Percentiles rank a stretch among this genome's conserved stretches.
Conservation (phyloP, 139 green algal genomes). For the Ettlia oleoabundans region DNA sequence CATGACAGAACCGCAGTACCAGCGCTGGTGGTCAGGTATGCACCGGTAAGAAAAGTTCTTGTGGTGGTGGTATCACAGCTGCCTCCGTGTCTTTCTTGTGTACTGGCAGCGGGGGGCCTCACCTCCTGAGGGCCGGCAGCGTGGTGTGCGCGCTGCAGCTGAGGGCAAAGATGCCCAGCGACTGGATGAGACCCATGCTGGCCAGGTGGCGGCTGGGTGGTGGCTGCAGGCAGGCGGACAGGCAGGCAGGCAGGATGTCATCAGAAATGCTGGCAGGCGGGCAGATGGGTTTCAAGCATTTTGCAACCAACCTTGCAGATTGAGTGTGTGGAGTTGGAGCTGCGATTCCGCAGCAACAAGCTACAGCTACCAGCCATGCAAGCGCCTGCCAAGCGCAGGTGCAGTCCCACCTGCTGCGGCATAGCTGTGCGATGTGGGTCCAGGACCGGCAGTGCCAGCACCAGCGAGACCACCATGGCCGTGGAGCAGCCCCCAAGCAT, state of each 20-base stretch:
- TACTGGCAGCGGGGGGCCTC: neutral
- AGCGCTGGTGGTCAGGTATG: neutral
- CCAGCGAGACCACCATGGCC: slow-evolving; percentile 36
- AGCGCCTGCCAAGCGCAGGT: too few species aligned
- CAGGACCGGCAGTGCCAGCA: slow-evolving; percentile 33
- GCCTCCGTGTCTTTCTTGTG: too few species aligned
- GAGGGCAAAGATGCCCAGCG: slow-evolving; percentile 65
- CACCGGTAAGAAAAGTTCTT: too few species aligned
- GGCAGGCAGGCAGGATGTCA: too few species aligned
- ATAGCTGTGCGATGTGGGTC: slow-evolving; percentile 39
- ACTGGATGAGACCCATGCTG: slow-evolving; percentile 39
- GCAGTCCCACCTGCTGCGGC: too few species aligned
- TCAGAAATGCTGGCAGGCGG: too few species aligned
- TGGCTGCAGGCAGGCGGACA: slow-evolving; percentile 13
- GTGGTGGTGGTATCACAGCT: too few species aligned
- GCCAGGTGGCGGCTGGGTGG: slow-evolving; percentile 18
- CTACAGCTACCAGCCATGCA: too few species aligned
- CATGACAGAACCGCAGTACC: neutral
- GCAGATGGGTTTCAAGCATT: too few species aligned
- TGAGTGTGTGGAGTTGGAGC: too few species aligned
- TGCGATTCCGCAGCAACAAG: too few species aligned
- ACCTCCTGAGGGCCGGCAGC: slow-evolving; percentile 56
- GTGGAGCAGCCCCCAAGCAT: slow-evolving; percentile 42
- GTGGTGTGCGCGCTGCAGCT: slow-evolving; percentile 58
- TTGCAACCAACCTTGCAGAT: too few species aligned